Conservation (phyloP, 768 basidiomycete genomes). For the Ramaria sp. region DNA sequence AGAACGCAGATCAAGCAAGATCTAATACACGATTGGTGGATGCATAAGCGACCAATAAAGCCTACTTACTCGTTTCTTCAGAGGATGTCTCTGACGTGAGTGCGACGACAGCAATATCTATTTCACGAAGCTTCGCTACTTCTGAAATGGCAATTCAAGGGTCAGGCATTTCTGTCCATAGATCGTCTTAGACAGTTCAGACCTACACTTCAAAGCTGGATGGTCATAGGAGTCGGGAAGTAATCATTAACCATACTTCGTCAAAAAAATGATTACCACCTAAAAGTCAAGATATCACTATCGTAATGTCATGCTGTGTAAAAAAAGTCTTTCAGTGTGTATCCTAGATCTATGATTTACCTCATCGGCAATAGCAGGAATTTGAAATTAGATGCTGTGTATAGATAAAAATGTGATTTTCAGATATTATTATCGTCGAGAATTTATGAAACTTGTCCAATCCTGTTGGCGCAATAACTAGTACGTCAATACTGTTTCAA, state of each 20-base stretch:
- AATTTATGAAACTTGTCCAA: conserved; percentile 63
- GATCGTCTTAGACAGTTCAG: background rate
- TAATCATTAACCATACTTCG: background rate
- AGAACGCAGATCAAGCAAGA: conserved; percentile 43
- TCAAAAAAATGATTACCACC: conserved; percentile 28
- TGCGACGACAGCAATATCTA: conserved; percentile 44
- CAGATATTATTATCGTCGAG: background rate
- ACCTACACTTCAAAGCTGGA: conserved; percentile 74
- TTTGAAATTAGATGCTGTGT: conserved; percentile 81
- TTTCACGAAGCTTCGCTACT: conserved; percentile 44
- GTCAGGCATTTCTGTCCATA: background rate
- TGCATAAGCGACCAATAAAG: no score
- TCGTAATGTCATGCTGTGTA: conserved; percentile 52
- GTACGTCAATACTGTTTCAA: conserved; percentile 47
- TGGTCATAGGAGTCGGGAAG: background rate
- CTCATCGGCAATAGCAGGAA: conserved; percentile 60
- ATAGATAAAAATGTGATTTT: background rate
- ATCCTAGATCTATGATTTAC: conserved; percentile 22
- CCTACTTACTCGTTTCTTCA: no score
- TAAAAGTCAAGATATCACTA: conserved; percentile 69
- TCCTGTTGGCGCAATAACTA: conserved; percentile 78
- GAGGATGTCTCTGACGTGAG: conserved; percentile 54
- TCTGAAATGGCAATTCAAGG: conserved; percentile 36
- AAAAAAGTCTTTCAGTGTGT: background rate
- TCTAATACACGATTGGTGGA: no score